Evolutionary conservation across 2,329 filamentous ascomycete genomes (phyloP).

Genomic region (Talaromyces sp.): DNA sequence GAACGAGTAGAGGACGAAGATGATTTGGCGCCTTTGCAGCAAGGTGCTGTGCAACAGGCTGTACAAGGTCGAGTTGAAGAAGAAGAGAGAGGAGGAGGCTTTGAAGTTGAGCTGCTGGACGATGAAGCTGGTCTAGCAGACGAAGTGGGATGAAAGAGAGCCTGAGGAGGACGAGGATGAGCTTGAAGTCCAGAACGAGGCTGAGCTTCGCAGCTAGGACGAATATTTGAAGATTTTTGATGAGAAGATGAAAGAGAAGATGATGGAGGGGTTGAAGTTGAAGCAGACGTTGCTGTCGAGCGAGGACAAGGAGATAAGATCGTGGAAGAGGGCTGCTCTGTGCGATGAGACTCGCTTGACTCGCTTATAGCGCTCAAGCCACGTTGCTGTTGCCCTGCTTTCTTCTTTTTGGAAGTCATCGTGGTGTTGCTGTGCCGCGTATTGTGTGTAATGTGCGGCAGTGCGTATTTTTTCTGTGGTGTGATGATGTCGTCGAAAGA

Average conservation of each 20-base stretch:
- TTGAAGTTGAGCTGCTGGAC: neutral
- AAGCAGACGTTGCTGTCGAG: neutral
- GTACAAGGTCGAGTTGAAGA: neutral
- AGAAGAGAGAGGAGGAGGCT: neutral
- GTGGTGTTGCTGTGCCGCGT: neutral
- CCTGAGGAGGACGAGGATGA: neutral
- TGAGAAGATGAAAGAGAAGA: neutral
- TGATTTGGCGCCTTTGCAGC: neutral
- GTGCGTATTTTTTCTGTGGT: neutral
- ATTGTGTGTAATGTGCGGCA: neutral
- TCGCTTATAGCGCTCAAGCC: neutral
- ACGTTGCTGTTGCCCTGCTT: neutral
- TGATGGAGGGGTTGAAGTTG: neutral
- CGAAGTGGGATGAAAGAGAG: neutral
- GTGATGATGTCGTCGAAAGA: neutral
- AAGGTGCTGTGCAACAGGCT: neutral
- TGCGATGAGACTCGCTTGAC: slow-evolving; percentile 3
- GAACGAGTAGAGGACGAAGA: neutral
- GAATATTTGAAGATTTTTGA: neutral
- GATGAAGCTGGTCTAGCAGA: neutral
- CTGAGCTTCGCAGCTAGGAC: neutral
- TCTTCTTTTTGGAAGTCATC: neutral
- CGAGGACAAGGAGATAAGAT: neutral
- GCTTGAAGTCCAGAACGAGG: neutral
- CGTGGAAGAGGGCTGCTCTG: neutral